Base-by-base conservation (phyloP, 768 basidiomycete species). In the Epithele typhae region DNA sequence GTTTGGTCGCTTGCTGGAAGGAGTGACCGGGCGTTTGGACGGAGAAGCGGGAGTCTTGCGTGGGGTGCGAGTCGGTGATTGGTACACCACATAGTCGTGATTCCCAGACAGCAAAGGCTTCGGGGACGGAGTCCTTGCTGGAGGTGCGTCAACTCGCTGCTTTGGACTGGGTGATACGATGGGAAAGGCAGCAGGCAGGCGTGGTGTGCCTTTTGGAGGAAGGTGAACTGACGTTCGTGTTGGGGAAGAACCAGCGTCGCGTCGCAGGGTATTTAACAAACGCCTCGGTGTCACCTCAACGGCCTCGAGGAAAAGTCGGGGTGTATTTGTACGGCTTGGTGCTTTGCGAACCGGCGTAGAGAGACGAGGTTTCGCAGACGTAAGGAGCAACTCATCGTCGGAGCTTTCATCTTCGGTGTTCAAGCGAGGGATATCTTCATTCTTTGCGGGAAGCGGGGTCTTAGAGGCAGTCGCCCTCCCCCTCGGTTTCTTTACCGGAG, bases 211-310 rank as follows among this genome's bases (percentile, higher is more conserved):
- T 6, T 40, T 3, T 23, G 53, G 43, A 4, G 51, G 27, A 18
- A 43, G 21, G 22, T 46, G 48, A 9, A 17, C 25, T 22, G 35
- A 37, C 24, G 24, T 25, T 21, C 37, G 49, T 24, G 43, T 48
- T 21, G 44, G 43, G 3, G 58, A 39, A 3, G 46, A 46, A 5
- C 48, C 37, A 6, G 35, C 32, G 11, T 52, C 40, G 12, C 46
- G 46, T 18, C 38, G 34, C 2, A 34, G 24, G 7, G 43, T 46
- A 30, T 46, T 49, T 9, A 46, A 22, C 22, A 51, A 38, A 21
- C 51, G 51, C 35, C 40, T 36, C n/a, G 61, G 59, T 9, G 45
- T 22, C 2, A 63, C 59, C 43, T 63, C 62, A 3, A 63, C 60
- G 1, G 53, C 58, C 17, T 63, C 46, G 37, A 63, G 25, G 33